Evolutionary conservation across 2,329 filamentous ascomycete genomes (phyloP), one percentile per base, ranked within the genome.

Genomic region (Pseudogymnoascus sp.): DNA sequence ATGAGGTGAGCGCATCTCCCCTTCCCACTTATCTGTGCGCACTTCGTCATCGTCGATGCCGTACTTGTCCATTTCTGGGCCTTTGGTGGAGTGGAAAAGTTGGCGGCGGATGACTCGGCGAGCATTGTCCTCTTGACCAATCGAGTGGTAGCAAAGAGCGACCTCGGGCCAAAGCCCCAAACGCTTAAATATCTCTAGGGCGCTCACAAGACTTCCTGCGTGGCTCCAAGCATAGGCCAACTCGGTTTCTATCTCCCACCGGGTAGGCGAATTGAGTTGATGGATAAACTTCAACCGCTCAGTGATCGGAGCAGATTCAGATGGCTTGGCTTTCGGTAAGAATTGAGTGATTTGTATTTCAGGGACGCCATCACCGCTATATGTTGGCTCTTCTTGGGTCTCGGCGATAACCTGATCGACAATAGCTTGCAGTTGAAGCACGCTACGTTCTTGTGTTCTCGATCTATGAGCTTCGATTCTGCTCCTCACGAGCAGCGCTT

Each of bases 401-500:
- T 97, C 93, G 0, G 91, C 90, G 64, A 99, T 87, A 61, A 99
- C 89, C 72, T 99, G 95, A 69, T 99, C 95, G 1, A 97, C 93
- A 0, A 99, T 85, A 1, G 93, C 93, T 75, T 99, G 95, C 68
- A 99, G 84, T 76, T 99, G 95, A 18, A 99, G 78, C 0, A 99
- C 85, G 53, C 91, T 91, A 65, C 95, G 83, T 76, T 99, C 95
- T 38, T 96, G 82, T 0, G 95, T 99, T 62, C 93, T 83, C 62
- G 93, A 91, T 62, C 86, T 85, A 75, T 96, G 93, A 0, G 93
- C 83, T 75, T 99, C 95, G 62, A 97, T 93, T 14, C 95, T 84
- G 65, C 91, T 96, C 49, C 95, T 84, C 1, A 97, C 90, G 0
- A 99, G 81, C 7, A 99, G 80, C 0, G 92, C 95, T 72, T 97